Percentiles rank a stretch among this genome's conserved stretches.
Conservation (phyloP, 768 basidiomycete species). For the Kwoniella dendrophila region DNA sequence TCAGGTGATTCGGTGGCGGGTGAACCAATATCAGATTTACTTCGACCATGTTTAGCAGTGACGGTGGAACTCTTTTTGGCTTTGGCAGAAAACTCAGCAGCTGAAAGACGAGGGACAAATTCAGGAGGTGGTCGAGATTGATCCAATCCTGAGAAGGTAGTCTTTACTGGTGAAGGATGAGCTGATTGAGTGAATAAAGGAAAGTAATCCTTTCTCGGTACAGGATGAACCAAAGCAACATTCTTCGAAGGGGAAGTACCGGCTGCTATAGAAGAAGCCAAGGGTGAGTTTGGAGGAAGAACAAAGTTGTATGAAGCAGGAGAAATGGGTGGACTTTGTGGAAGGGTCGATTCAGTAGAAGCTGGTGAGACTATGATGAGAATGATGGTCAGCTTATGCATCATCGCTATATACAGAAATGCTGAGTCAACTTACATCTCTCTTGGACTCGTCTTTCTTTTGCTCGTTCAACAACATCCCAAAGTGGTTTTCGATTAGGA, state of each 20-base stretch:
- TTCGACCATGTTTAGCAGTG: constrained; percentile 27
- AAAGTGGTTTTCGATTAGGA: constrained; percentile 22
- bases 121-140: constrained; percentile 44
- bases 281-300: constrained; percentile 41
- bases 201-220: constrained; percentile 17
- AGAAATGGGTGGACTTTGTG: constrained; percentile 36
- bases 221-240: constrained; percentile 2
- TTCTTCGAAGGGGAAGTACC: constrained; percentile 17
- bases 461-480: constrained; percentile 41
- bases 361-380: constrained; percentile 11
- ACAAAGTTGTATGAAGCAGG: constrained; percentile 43
- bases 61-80: constrained; percentile 17
- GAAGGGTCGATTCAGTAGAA: constrained; percentile 22
- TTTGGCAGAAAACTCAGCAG: constrained; percentile 34
- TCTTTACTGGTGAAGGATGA: constrained; percentile 43
- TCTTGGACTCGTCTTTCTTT: constrained; percentile 26
- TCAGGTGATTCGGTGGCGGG: constrained; percentile 14
- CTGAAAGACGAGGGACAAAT: constrained; percentile 42
- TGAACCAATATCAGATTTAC: constrained; percentile 25
- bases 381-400: not conserved
- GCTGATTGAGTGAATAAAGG: constrained; percentile 41
- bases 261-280: constrained; percentile 37
- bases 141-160: constrained; percentile 41
- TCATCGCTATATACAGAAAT: not conserved
- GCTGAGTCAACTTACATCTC: constrained; percentile 20